Evolutionary conservation across 257 asterid species (phyloP).

Genomic region (Gentiana straminea): DNA sequence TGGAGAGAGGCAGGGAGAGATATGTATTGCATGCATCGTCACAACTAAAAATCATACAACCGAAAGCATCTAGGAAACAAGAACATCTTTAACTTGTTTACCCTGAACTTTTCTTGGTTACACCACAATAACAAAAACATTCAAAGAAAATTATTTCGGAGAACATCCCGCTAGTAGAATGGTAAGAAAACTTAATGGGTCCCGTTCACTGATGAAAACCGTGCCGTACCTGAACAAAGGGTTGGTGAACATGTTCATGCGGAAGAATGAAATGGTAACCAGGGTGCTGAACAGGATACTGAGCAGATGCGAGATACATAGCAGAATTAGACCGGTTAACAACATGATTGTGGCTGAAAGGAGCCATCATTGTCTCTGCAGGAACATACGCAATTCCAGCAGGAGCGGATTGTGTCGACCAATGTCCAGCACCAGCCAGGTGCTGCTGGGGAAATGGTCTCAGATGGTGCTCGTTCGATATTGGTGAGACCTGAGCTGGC

Average conservation of each 20-base stretch:
- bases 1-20: no score
- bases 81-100: no score
- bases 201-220: background rate
- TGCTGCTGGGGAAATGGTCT: constrained; percentile 74
- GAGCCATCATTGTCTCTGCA: constrained; percentile 63
- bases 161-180: no score
- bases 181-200: no score
- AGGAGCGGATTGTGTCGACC: constrained; percentile 60
- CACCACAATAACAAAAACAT: no score
- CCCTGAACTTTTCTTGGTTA: no score
- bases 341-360: constrained; percentile 61
- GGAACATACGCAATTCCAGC: constrained; percentile 74
- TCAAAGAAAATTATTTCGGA: no score
- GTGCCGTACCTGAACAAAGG: constrained; percentile 70
- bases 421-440: constrained; percentile 62
- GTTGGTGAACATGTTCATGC: constrained; percentile 72
- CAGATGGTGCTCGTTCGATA: constrained; percentile 67
- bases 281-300: constrained; percentile 78
- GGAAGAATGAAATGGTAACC: constrained; percentile 71
- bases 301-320: constrained; percentile 60
- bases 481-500: constrained; percentile 49
- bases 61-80: no score
- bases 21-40: no score
- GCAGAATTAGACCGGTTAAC: constrained; percentile 50
- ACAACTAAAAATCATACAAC: no score